These are phyloP conservation scores for Penicillium sp. DNA, from an alignment of 2,329 filamentous ascomycete species.

Conservation along the genomic window DNA sequence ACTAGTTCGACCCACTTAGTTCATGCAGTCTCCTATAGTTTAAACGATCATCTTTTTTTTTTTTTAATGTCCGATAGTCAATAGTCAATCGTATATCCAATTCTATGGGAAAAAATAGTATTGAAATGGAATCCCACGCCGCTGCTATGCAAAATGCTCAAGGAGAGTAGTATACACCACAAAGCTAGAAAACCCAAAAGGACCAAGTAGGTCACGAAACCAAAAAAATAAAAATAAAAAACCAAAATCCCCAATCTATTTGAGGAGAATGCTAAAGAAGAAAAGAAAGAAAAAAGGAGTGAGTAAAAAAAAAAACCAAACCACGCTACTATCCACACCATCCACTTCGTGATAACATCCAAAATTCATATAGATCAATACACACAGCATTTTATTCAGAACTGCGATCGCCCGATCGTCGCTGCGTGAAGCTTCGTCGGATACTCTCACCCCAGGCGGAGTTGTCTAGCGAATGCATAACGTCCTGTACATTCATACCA, in stretches of 20 bases:
- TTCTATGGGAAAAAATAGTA: neutral
- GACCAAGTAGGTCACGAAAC: neutral
- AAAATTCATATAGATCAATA: constrained; percentile 15
- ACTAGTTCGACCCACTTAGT: constrained; percentile 18
- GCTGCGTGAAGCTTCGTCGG: constrained; percentile 76
- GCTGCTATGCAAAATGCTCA: constrained; percentile 27
- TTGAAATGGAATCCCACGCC: constrained; percentile 21
- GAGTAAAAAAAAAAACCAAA: neutral
- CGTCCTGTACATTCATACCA: constrained; percentile 70
- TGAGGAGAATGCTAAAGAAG: constrained; percentile 6
- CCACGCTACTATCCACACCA: neutral
- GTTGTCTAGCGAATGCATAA: constrained; percentile 81
- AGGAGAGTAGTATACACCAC: constrained; percentile 21
- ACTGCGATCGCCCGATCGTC: constrained; percentile 42
- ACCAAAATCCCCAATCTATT: constrained; percentile 3
- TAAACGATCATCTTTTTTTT: neutral
- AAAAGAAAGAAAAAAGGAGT: constrained; percentile 10
- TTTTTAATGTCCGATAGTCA: neutral
- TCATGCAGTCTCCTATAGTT: constrained; percentile 12
- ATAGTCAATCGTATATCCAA: constrained; percentile 3
- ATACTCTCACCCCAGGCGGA: constrained; percentile 94
- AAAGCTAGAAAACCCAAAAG: constrained; percentile 4
- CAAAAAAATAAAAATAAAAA: neutral
- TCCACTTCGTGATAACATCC: constrained; percentile 10
- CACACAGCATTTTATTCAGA: constrained; percentile 12